Percentiles rank a stretch among this genome's conserved stretches.
These are phyloP conservation scores for Nitzschia sp. DNA, from an alignment of 108 stramenopile species.

Conservation along the genomic window DNA sequence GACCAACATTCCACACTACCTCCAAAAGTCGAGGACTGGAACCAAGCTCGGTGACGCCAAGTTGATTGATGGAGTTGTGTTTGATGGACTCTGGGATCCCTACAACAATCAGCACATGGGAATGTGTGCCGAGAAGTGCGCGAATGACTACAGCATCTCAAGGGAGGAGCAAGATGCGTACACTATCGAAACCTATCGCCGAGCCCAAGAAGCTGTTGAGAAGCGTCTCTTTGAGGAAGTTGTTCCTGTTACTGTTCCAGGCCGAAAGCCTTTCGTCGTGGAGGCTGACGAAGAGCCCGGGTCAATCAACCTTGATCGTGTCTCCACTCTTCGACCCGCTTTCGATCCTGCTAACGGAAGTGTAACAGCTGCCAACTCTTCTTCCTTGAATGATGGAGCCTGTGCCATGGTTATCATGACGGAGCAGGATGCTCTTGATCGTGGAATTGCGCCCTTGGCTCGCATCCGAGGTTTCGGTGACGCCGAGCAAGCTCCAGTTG, in stretches of 20 bases:
- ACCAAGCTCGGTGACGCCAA: constrained; percentile 65
- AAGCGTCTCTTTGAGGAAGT: constrained; percentile 81
- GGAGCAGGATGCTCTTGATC: constrained; percentile 57
- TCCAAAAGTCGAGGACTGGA: constrained; percentile 66
- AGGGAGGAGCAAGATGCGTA: constrained; percentile 94
- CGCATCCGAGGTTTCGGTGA: constrained; percentile 86
- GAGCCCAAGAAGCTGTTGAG: constrained; percentile 70
- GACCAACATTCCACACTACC: constrained; percentile 95
- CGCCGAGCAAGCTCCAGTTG: constrained; percentile 82
- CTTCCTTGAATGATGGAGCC: constrained; percentile 95
- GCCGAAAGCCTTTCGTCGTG: constrained; percentile 54
- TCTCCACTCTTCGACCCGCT: constrained; percentile 74
- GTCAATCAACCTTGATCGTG: constrained; percentile 69
- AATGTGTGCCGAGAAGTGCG: constrained; percentile 92
- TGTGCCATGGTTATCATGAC: constrained; percentile 89
- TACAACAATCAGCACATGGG: constrained; percentile 98
- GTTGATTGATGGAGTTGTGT: constrained; percentile 82
- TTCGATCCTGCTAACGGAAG: constrained; percentile 88
- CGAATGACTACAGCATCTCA: constrained; percentile 66
- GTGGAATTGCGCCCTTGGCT: constrained; percentile 78
- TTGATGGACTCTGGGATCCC: constrained; percentile 95
- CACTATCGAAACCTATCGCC: constrained; percentile 81
- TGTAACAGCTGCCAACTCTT: constrained; percentile 97
- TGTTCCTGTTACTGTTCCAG: constrained; percentile 63
- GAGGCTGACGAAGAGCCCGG: constrained; percentile 84